These are phyloP conservation scores for Geosmithia putterillii DNA, from an alignment of 2,329 filamentous ascomycete species.

Conservation along the genomic window DNA sequence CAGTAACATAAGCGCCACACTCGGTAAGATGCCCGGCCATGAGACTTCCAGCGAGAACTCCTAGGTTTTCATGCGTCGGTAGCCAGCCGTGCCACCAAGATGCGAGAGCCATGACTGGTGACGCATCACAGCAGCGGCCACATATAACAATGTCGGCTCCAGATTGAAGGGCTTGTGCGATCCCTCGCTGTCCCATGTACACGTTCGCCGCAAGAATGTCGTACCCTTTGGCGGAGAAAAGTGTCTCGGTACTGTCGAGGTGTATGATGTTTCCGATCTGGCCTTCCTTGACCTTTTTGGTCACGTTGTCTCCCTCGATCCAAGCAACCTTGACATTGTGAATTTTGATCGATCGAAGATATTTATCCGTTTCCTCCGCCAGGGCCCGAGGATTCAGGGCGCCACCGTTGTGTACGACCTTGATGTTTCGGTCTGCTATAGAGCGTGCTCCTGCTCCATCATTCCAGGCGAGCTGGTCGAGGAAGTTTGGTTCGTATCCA, in stretches of 20 bases:
- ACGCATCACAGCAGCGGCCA: slow-evolving; percentile 30
- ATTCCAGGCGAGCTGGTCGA: slow-evolving; percentile 24
- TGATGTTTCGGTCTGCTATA: slow-evolving; percentile 15
- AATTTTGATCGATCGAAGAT: slow-evolving; percentile 10
- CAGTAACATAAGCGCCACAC: slow-evolving; percentile 37
- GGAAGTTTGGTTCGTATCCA: slow-evolving; percentile 20
- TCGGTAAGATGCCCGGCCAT: slow-evolving; percentile 38
- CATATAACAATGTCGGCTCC: slow-evolving; percentile 32
- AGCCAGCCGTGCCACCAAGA: slow-evolving; percentile 40
- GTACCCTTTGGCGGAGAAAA: slow-evolving; percentile 1
- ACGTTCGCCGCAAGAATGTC: slow-evolving; percentile 26
- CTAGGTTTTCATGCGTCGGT: slow-evolving; percentile 25
- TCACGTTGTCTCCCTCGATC: slow-evolving; percentile 20
- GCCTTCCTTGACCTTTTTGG: slow-evolving; percentile 6
- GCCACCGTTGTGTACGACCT: slow-evolving; percentile 20
- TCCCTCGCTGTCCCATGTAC: slow-evolving; percentile 29
- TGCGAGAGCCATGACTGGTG: slow-evolving; percentile 37
- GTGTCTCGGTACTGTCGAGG: slow-evolving; percentile 6
- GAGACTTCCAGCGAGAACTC: slow-evolving; percentile 28
- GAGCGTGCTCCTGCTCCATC: slow-evolving; percentile 13
- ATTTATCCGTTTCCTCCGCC: slow-evolving; percentile 9
- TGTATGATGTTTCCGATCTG: slow-evolving; percentile 8
- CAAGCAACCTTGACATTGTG: slow-evolving; percentile 16
- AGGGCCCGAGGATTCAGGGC: slow-evolving; percentile 17
- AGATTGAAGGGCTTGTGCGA: slow-evolving; percentile 20